Percentiles rank a stretch among this genome's conserved stretches.
Conservation (phyloP, 352 stramenopile genomes). For the Ophiocytium majus region DNA sequence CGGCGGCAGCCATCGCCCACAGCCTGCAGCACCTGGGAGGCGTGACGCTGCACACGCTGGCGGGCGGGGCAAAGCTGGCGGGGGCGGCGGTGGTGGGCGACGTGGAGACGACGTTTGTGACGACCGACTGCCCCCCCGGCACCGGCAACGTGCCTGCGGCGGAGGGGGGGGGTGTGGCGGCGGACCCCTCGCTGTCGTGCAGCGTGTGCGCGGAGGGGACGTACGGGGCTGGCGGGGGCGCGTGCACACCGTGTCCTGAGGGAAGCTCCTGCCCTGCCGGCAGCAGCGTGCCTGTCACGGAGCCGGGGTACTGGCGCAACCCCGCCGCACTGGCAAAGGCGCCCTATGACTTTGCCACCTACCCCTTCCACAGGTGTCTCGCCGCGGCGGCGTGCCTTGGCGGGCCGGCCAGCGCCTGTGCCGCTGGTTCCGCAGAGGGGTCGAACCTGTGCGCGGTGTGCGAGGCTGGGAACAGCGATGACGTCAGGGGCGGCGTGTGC, state of each 20-base stretch:
- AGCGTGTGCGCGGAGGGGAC: neutral
- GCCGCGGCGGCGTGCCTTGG: neutral
- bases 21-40: neutral
- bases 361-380: slow-evolving; percentile 8
- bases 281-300: neutral
- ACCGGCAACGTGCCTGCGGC: neutral
- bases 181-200: neutral
- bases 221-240: neutral
- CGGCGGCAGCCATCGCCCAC: neutral
- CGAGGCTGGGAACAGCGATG: neutral
- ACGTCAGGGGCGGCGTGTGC: neutral
- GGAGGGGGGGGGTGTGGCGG: neutral
- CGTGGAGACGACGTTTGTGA: neutral
- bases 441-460: slow-evolving; percentile 14
- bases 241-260: neutral
- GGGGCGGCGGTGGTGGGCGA: neutral
- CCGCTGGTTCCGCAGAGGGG: neutral
- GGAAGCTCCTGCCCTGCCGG: no score
- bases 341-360: neutral
- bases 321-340: neutral
- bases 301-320: slow-evolving; percentile 9
- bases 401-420: neutral
- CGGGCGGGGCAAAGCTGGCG: neutral
- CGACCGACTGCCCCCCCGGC: neutral
- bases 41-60: neutral